A percentile compares a stretch with the other conserved stretches of the same genome.
These are phyloP conservation scores for Balamuthia mandrillaris DNA, from an alignment of 208 protist genomes.

Conservation along the genomic window DNA sequence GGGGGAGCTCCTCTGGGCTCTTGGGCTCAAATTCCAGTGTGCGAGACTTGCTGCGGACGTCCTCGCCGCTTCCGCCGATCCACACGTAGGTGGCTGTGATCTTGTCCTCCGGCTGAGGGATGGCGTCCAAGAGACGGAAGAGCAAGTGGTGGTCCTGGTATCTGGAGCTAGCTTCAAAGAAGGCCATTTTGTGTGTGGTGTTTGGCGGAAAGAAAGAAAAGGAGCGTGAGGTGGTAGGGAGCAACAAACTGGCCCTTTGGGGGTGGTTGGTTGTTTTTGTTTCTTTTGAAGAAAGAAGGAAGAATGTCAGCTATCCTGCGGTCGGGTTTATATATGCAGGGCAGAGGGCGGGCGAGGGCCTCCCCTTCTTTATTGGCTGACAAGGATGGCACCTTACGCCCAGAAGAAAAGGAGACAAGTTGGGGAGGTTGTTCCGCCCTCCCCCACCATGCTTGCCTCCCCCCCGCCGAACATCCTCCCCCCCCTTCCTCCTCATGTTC, in stretches of 20 bases:
- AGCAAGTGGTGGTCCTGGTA: background rate
- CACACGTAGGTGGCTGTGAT: conserved; percentile 55
- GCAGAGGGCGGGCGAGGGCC: too few relatives aligned
- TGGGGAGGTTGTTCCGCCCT: too few relatives aligned
- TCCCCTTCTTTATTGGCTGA: too few relatives aligned
- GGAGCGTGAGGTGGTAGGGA: background rate
- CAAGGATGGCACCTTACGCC: too few relatives aligned
- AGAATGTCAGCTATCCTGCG: too few relatives aligned
- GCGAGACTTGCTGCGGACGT: conserved; percentile 72
- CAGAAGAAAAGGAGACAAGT: too few relatives aligned
- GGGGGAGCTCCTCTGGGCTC: conserved; percentile 71
- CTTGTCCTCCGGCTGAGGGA: conserved; percentile 18
- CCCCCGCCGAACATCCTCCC: too few relatives aligned
- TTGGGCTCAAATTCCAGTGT: conserved; percentile 44
- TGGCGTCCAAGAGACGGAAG: conserved; percentile 10
- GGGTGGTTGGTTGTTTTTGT: background rate
- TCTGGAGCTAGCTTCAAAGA: background rate
- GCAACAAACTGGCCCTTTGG: background rate
- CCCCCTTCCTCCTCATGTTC: too few relatives aligned
- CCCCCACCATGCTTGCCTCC: too few relatives aligned
- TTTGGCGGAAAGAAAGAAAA: too few relatives aligned
- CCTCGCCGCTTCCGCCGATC: conserved; percentile 67
- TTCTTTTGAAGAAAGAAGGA: background rate
- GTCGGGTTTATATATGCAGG: too few relatives aligned
- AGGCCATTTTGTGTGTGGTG: too few relatives aligned